Percentiles rank a stretch among this genome's conserved stretches.
phyloP scores from a whole-genome alignment of 345 rosid genomes.

The Sisymbrium irio region DNA sequence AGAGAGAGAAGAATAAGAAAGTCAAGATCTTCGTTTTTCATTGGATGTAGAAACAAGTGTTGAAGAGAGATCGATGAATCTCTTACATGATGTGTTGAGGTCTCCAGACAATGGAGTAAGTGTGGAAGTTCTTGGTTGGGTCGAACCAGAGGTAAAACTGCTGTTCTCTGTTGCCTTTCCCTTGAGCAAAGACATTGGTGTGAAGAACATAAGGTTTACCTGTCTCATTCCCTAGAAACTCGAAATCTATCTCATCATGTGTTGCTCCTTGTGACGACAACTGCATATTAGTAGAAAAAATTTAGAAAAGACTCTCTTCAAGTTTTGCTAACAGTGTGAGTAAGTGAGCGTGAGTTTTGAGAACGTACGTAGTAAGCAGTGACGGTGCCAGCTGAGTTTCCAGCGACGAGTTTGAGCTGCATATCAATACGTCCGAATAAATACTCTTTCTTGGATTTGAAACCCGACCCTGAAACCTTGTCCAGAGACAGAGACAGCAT shows the following conservation, averaged over 20 bases:
- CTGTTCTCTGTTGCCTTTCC: slow-evolving; percentile 64
- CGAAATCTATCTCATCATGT: slow-evolving; percentile 67
- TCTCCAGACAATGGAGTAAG: slow-evolving; percentile 65
- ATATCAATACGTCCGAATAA: slow-evolving; percentile 57
- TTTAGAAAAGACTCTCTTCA: background rate
- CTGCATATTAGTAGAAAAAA: slow-evolving; percentile 23
- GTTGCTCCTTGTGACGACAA: slow-evolving; percentile 52
- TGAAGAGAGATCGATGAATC: background rate
- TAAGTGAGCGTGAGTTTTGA: background rate
- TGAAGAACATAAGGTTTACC: slow-evolving; percentile 63
- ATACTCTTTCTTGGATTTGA: slow-evolving; percentile 55
- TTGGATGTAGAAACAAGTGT: background rate
- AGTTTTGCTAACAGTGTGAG: background rate
- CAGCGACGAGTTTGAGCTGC: slow-evolving; percentile 68
- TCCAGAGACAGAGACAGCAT: slow-evolving; percentile 51
- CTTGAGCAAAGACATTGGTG: slow-evolving; percentile 57
- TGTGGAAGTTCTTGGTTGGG: slow-evolving; percentile 67
- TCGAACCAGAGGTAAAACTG: slow-evolving; percentile 69
- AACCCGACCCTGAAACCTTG: slow-evolving; percentile 54
- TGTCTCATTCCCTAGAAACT: slow-evolving; percentile 58
- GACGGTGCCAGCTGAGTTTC: slow-evolving; percentile 71
- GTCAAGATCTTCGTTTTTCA: background rate
- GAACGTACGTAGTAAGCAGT: slow-evolving; percentile 55
- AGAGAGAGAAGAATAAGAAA: background rate
- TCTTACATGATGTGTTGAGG: slow-evolving; percentile 56